These are phyloP conservation scores for Triticum aestivum DNA, from an alignment of 176 grass and related monocot species.

Conservation along the genomic window IWGSC_CS_RefSeq_v2.1 NC_057801.1:567471540-567472039, in stretches of 20 bases:
- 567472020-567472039: constrained; percentile 30
- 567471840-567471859: constrained; percentile 65
- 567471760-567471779: constrained; percentile 63
- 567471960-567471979: constrained; percentile 35
- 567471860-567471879: constrained; percentile 85
- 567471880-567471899: constrained; percentile 63
- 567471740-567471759: constrained; percentile 55
- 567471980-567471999: constrained; percentile 33
- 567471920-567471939: constrained; percentile 73
- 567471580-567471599: constrained; percentile 79
- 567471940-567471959: constrained; percentile 66
- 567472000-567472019: constrained; percentile 30
- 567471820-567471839: constrained; percentile 82
- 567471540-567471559: constrained; percentile 92
- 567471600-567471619: constrained; percentile 68
- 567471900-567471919: constrained; percentile 53
- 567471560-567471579: constrained; percentile 84
- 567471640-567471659: constrained; percentile 84
- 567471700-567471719: constrained; percentile 81
- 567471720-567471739: constrained; percentile 66
- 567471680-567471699: constrained; percentile 67
- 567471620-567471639: constrained; percentile 68
- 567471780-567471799: constrained; percentile 52
- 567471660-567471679: constrained; percentile 73
- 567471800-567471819: constrained; percentile 74